Conservation (phyloP, 1,284 basidiomycete genomes). For the Trametes pubescens region DNA sequence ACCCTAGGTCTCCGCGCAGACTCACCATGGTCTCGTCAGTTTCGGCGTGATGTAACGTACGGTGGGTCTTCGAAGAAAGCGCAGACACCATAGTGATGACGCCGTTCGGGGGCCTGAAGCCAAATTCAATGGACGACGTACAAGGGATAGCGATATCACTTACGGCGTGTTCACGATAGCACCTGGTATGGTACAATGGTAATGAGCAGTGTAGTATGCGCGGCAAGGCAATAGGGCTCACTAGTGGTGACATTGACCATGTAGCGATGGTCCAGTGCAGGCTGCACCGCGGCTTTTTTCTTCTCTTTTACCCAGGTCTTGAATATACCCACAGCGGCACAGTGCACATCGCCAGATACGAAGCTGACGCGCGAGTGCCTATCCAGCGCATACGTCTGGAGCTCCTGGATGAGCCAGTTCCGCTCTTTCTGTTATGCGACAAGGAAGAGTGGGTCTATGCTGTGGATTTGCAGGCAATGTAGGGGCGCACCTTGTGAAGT, state of each 20-base stretch:
- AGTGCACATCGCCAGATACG: slow-evolving; percentile 93
- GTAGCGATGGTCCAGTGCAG: slow-evolving; percentile 77
- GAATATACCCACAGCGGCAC: slow-evolving; percentile 82
- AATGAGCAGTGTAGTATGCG: slow-evolving; percentile 3
- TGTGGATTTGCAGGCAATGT: background rate
- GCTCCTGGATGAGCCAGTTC: slow-evolving; percentile 86
- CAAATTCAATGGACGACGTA: background rate
- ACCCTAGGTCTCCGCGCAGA: background rate
- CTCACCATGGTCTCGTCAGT: slow-evolving; percentile 89
- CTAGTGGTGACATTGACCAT: slow-evolving; percentile 88
- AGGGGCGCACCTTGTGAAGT: slow-evolving; percentile 68
- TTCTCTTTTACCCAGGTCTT: slow-evolving; percentile 69
- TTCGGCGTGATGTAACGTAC: slow-evolving; percentile 75
- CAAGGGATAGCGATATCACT: slow-evolving; percentile 39
- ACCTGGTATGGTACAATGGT: slow-evolving; percentile 48
- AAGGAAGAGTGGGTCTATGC: background rate
- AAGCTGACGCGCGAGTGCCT: slow-evolving; percentile 80
- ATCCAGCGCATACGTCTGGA: slow-evolving; percentile 73
- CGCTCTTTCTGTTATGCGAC: slow-evolving; percentile 75
- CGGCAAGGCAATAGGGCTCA: slow-evolving; percentile 43
- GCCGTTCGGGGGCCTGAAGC: slow-evolving; percentile 66
- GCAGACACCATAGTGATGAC: slow-evolving; percentile 86
- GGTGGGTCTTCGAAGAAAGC: slow-evolving; percentile 85
- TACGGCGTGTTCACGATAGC: slow-evolving; percentile 87
- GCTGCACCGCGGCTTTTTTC: slow-evolving; percentile 54